These are phyloP conservation scores for Rhododendron molle DNA, from an alignment of 148 eudicot species.

Conservation along the genomic window DNA sequence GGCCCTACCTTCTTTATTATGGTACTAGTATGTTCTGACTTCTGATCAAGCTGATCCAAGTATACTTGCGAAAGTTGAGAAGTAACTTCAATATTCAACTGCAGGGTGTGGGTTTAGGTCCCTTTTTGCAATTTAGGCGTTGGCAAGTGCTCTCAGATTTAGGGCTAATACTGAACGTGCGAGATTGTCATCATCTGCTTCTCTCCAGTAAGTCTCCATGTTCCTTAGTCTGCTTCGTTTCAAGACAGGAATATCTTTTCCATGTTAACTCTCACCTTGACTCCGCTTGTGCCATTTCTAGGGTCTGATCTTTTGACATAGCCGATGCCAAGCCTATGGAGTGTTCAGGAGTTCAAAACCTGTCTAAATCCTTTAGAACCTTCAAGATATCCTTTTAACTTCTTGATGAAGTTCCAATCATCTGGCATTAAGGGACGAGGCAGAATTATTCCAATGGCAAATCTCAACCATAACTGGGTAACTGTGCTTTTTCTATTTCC, in stretches of 20 bases:
- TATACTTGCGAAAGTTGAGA: conserved; percentile 23
- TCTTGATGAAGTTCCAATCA: conserved; percentile 7
- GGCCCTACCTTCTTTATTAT: conserved; percentile 15
- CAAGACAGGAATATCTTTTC: conserved; percentile 32
- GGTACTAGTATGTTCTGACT: conserved; percentile 18
- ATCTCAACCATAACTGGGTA: neutral
- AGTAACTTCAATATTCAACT: conserved; percentile 33
- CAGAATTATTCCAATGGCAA: neutral
- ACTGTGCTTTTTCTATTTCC: neutral
- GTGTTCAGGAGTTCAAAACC: conserved; percentile 3
- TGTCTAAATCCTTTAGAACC: conserved; percentile 5
- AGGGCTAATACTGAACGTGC: conserved; percentile 13
- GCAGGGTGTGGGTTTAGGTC: conserved; percentile 37
- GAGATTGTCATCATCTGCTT: conserved; percentile 10
- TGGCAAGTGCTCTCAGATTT: conserved; percentile 14
- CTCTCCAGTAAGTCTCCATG: conserved; percentile 12
- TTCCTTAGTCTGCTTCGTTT: conserved; percentile 21
- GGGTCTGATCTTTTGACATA: conserved; percentile 19
- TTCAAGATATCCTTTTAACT: neutral
- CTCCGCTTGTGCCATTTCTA: conserved; percentile 38
- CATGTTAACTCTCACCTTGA: conserved; percentile 35
- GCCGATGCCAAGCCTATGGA: conserved; percentile 7
- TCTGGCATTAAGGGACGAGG: neutral
- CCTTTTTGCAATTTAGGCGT: conserved; percentile 11
- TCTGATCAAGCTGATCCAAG: conserved; percentile 37